A percentile compares a stretch with the other conserved stretches of the same genome.
Evolutionary conservation across 768 basidiomycete genomes (phyloP).

Genomic region (Suillus occidentalis): DNA sequence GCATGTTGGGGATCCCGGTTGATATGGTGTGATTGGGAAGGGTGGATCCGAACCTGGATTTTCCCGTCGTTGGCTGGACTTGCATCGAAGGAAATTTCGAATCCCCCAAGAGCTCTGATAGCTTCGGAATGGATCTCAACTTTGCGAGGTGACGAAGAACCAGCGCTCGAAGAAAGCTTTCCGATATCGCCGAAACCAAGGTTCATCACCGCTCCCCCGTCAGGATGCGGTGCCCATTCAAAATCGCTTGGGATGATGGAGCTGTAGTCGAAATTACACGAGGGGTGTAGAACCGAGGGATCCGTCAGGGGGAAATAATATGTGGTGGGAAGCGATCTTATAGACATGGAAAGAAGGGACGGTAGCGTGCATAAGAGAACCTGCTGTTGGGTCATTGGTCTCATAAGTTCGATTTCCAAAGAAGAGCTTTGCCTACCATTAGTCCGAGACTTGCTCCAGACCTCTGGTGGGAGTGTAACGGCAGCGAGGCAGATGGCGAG

Average conservation of each 20-base stretch:
- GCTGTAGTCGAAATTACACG: conserved; percentile 45
- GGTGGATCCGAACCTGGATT: conserved; percentile 73
- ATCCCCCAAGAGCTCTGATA: conserved; percentile 47
- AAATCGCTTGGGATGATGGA: conserved; percentile 51
- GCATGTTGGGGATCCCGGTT: conserved; percentile 14
- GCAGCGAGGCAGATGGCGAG: conserved; percentile 35
- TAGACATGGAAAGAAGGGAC: conserved; percentile 66
- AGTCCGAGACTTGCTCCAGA: conserved; percentile 67
- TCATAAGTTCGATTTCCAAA: conserved; percentile 9
- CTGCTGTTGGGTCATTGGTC: conserved; percentile 40
- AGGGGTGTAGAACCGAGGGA: conserved; percentile 33
- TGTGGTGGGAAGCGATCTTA: conserved; percentile 55
- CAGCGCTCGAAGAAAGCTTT: conserved; percentile 31
- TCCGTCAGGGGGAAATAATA: conserved; percentile 54
- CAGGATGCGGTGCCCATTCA: conserved; percentile 49
- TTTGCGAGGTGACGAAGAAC: conserved; percentile 40
- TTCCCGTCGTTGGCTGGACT: conserved; percentile 63
- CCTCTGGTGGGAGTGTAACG: conserved; percentile 47
- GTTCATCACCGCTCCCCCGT: conserved; percentile 44
- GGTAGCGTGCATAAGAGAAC: conserved; percentile 79
- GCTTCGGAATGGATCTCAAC: conserved; percentile 54
- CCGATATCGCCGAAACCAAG: conserved; percentile 43
- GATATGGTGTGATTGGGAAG: conserved; percentile 41
- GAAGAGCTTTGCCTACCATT: conserved; percentile 51
- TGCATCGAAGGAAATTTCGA: conserved; percentile 76